Conservation (phyloP, 768 basidiomycete genomes). For the Rhodocollybia butyracea region DNA sequence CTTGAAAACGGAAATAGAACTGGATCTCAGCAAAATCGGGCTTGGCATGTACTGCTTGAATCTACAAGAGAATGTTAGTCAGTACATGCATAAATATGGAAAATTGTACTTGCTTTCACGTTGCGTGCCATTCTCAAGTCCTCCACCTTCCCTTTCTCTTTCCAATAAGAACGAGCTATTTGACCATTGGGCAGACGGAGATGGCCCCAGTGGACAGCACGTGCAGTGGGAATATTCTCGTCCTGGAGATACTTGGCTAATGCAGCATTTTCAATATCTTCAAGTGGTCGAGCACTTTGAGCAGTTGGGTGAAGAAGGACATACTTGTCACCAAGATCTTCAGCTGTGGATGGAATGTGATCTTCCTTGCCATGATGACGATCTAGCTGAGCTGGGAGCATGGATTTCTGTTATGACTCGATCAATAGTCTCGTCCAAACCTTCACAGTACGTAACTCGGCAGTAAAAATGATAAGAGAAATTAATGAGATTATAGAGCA, state of each 20-base stretch:
- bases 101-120: slow-evolving; percentile 16
- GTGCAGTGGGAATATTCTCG: background rate
- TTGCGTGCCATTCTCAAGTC: slow-evolving; percentile 13
- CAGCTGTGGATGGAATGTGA: slow-evolving; percentile 3
- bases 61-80: slow-evolving; percentile 4
- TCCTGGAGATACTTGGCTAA: slow-evolving; percentile 19
- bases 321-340: slow-evolving; percentile 14
- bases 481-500: too few species aligned
- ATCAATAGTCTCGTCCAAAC: too few species aligned
- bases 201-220: slow-evolving; percentile 15
- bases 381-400: slow-evolving; percentile 31
- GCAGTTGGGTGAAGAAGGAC: slow-evolving; percentile 9
- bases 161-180: slow-evolving; percentile 15
- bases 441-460: too few species aligned
- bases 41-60: slow-evolving; percentile 20
- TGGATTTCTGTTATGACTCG: too few species aligned
- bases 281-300: background rate
- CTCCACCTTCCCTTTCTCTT: slow-evolving; percentile 10
- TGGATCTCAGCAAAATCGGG: background rate
- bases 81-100: slow-evolving; percentile 11
- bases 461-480: too few species aligned
- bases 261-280: background rate
- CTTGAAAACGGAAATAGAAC: slow-evolving; percentile 13
- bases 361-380: slow-evolving; percentile 2
- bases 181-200: slow-evolving; percentile 19